Base-by-base conservation (phyloP, 768 basidiomycete species). In the Leccinum rimulosum region DNA sequence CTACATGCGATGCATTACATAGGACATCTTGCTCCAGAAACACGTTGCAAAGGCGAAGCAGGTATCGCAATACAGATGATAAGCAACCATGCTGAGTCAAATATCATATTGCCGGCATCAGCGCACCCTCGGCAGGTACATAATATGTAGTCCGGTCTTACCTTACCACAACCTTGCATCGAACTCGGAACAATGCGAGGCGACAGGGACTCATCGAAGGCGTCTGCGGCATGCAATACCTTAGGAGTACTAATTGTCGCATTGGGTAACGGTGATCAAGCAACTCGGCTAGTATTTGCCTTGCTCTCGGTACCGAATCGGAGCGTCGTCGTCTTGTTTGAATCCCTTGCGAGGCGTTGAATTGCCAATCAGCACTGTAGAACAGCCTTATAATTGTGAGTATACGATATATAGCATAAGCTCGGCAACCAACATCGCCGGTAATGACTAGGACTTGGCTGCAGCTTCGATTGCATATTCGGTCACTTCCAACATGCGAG, bases 11-110 rank as follows among this genome's bases (percentile, higher is more conserved):
- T 25, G 28, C 0, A 50, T 10, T 3, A 25, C 25, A 25, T 22
- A 5, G 27, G 27, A n/a, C 12, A n/a, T n/a, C 27, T 5, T 49
- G 22, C 40, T 31, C 36, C 51, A 30, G 52, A 6, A 54, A 56
- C 63, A 61, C 49, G 54, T 61, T 64, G 54, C 15, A 38, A 52
- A 47, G 35, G 47, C 15, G n/a, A 8, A 57, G 22, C 25, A 43
- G 38, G 11, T 19, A 12, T 10, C 28, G 22, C 19, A 43, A 54
- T 11, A 28, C 27, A 8, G 14, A 27, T 11, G 11, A 33, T 33
- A 33, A 33, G 33, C 11, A 33, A 33, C 11, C 33, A 33, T 33
- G 1, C 40, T 40, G 40, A 3, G 40, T 17, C 40, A 40, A 40
- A 40, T 40, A 4, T 40, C 38, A 40, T 3, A 9, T 40, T 40